phyloP scores from a whole-genome alignment of 1,284 basidiomycete genomes.

The Xerocomus amazonicus region DNA sequence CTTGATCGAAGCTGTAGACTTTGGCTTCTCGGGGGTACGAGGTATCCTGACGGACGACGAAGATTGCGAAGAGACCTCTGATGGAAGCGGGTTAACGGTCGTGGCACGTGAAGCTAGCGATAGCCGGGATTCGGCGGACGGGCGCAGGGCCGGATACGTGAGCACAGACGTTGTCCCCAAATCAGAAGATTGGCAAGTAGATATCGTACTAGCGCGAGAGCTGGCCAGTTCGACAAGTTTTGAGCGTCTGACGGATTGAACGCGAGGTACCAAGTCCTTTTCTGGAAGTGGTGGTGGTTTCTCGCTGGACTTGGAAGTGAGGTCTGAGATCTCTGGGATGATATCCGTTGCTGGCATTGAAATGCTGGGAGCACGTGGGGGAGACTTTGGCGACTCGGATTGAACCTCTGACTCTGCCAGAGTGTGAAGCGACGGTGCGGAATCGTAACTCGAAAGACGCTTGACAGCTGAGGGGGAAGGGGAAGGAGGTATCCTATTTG shows the following conservation, averaged over 20 bases:
- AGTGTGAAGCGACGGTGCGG: conserved; percentile 49
- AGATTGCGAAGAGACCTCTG: conserved; percentile 21
- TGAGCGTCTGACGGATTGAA: conserved; percentile 42
- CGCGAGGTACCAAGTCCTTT: conserved; percentile 21
- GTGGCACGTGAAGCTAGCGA: conserved; percentile 33
- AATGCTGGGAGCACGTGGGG: conserved; percentile 39
- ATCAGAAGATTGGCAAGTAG: conserved; percentile 40
- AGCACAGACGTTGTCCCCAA: conserved; percentile 51
- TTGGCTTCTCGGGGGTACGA: conserved; percentile 15
- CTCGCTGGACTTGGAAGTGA: conserved; percentile 44
- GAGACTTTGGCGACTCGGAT: conserved; percentile 24
- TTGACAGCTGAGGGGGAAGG: conserved; percentile 71
- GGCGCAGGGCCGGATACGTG: conserved; percentile 65
- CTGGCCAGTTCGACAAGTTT: conserved; percentile 63
- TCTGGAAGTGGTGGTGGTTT: conserved; percentile 24
- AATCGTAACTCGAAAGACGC: conserved; percentile 56
- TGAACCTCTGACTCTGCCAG: conserved; percentile 39
- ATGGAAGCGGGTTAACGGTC: conserved; percentile 9
- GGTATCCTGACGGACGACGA: conserved; percentile 6
- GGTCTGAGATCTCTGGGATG: conserved; percentile 57
- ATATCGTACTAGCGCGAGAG: conserved; percentile 48
- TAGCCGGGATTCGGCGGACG: conserved; percentile 52
- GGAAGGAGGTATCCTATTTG: conserved; percentile 60
- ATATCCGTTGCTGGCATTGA: conserved; percentile 44
- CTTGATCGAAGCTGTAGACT: conserved; percentile 17